Evolutionary conservation across 768 basidiomycete genomes (phyloP).

Genomic region (Infundibulicybe gibba): DNA sequence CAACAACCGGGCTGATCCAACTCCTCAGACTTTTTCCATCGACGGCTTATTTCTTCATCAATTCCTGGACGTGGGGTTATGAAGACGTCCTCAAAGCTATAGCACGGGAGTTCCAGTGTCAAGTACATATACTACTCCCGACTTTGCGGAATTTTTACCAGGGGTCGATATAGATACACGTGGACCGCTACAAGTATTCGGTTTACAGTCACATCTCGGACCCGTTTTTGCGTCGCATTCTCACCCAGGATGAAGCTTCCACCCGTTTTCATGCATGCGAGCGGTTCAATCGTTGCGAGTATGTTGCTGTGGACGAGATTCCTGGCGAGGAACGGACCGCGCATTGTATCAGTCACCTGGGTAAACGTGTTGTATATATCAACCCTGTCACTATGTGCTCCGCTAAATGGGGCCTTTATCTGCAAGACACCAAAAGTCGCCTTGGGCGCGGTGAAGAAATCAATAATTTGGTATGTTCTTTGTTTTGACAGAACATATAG

Average conservation of each 20-base stretch:
- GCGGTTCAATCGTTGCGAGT: conserved; percentile 67
- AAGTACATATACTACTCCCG: conserved; percentile 32
- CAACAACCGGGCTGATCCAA: conserved; percentile 60
- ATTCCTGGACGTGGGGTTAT: conserved; percentile 96
- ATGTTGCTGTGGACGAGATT: conserved; percentile 45
- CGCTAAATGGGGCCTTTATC: conserved; percentile 49
- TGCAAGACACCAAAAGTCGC: conserved; percentile 31
- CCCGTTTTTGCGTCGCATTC: conserved; percentile 55
- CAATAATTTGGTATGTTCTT: conserved; percentile 56
- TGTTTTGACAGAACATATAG: background rate
- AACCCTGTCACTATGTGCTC: conserved; percentile 75
- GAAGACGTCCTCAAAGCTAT: conserved; percentile 86
- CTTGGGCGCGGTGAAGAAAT: conserved; percentile 43
- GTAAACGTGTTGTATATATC: conserved; percentile 71
- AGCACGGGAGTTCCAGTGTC: conserved; percentile 57
- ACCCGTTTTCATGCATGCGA: conserved; percentile 96
- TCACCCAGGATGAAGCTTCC: conserved; percentile 53
- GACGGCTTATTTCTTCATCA: conserved; percentile 79
- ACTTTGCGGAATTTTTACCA: background rate
- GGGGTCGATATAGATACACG: conserved; percentile 59
- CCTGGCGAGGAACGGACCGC: conserved; percentile 18
- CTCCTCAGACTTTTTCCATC: conserved; percentile 68
- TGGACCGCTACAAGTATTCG: conserved; percentile 82
- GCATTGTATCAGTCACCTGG: conserved; percentile 32
- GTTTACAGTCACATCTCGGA: conserved; percentile 61